These are phyloP conservation scores for Diophrys appendiculata DNA, from an alignment of 73 alveolate genomes.

Conservation along the genomic window DNA sequence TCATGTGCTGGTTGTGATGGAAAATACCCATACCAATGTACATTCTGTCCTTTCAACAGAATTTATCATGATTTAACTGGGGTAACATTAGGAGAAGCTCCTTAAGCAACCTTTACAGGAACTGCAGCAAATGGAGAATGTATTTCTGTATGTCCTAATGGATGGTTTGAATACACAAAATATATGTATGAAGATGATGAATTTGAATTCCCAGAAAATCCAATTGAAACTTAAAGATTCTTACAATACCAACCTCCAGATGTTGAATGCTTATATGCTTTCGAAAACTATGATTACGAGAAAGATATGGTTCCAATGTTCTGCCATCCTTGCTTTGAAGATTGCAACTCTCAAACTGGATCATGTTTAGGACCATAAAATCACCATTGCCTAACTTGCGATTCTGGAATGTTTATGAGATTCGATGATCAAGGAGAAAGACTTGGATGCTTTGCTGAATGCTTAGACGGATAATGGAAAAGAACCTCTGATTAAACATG, in stretches of 20 bases:
- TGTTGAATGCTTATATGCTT: neutral
- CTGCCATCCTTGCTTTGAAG: neutral
- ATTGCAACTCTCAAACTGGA: neutral
- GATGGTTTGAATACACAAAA: neutral
- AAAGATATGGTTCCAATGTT: neutral
- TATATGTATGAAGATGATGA: neutral
- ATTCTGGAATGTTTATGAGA: neutral
- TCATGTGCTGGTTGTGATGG: constrained; percentile 1
- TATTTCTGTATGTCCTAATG: neutral
- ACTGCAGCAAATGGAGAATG: neutral
- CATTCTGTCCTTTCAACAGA: constrained; percentile 1
- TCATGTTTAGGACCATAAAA: neutral
- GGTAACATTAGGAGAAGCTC: no score
- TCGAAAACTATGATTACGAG: neutral
- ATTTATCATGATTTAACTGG: neutral
- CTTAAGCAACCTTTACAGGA: neutral
- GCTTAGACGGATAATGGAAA: neutral
- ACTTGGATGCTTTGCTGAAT: neutral
- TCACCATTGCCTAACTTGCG: neutral
- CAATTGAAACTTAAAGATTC: neutral
- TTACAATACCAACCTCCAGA: neutral
- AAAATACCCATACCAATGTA: neutral
- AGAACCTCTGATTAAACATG: neutral
- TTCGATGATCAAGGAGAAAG: neutral
- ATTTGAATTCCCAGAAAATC: neutral